Base-by-base conservation (phyloP, 257 asterid species). In the Cinchona pubescens region DNA sequence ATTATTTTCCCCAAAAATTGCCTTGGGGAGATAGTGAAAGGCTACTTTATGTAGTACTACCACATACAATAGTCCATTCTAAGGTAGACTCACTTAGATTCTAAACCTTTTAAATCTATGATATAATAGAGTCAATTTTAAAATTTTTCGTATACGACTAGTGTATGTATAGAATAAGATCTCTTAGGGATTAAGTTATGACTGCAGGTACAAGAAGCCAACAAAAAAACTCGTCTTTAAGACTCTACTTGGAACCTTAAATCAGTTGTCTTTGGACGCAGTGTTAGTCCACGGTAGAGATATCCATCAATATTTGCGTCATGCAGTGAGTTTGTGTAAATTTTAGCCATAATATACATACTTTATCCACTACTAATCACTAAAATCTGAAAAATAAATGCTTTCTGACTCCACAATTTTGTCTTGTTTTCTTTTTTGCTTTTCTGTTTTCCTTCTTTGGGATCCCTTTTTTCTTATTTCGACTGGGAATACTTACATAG, bases 211-310 rank as follows among this genome's bases (percentile, higher is more conserved):
- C 69, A 82, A 67, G 43, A 82, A 67, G 43, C 83, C 87, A 59
- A 83, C 85, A 63, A 72, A 76, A 9, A 80, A 72, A 18, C 83
- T 92, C 1, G 84, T 87, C 61, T n/a, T n/a, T n/a, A 81, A 77
- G 42, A 71, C 80, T 56, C 66, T 94, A 59, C 77, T 79, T 18
- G 78, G 80, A 64, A 84, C 94, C 2, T 73, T 94, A 74, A 88
- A 89, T 67, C 96, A 90, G 74, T 78, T 92, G n/a, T 82, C 92
- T n/a, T 58, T 87, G 79, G 91, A 89, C 48, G 80, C 87, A 3
- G n/a, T 85, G 72, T 70, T 87, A 84, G 85, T 83, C 12, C 87
- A 86, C n/a, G 96, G 94, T 64, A 73, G 83, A 58, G 89, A 92
- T 78, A 84, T 89, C 6, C 84, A 83, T 76, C 89, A 67, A 15